phyloP scores from a whole-genome alignment of 129 eudicot species.

The Solidago caesia region DNA sequence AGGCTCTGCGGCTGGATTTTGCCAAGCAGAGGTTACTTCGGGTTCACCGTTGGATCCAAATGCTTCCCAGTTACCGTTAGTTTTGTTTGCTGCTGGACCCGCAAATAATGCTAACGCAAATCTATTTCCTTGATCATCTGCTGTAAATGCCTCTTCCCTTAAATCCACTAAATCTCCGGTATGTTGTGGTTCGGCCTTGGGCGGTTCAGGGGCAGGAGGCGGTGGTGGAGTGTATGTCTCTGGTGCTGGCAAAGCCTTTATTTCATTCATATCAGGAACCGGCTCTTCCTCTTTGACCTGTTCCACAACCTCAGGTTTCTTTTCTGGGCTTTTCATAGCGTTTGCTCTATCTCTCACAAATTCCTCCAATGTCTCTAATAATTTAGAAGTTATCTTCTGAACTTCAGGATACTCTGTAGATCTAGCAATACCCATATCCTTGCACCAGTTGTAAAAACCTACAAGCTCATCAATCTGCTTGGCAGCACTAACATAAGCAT shows the following conservation, averaged over 20 bases:
- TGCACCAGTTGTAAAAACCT: slow-evolving; percentile 39
- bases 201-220: slow-evolving; percentile 51
- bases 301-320: slow-evolving; percentile 47
- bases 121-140: slow-evolving; percentile 81
- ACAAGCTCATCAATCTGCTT: slow-evolving; percentile 35
- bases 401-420: slow-evolving; percentile 37
- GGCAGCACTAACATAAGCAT: slow-evolving; percentile 45
- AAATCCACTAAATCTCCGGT: slow-evolving; percentile 59
- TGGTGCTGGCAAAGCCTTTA: slow-evolving; percentile 76
- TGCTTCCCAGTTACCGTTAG: slow-evolving; percentile 67
- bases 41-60: slow-evolving; percentile 55
- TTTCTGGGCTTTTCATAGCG: slow-evolving; percentile 52
- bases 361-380: slow-evolving; percentile 34
- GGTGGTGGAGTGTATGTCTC: slow-evolving; percentile 56
- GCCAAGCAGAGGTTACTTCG: slow-evolving; percentile 85
- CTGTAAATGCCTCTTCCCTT: slow-evolving; percentile 60
- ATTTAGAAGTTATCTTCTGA: slow-evolving; percentile 34
- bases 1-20: slow-evolving; percentile 75
- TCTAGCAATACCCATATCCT: slow-evolving; percentile 38
- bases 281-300: slow-evolving; percentile 57
- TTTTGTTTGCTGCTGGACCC: slow-evolving; percentile 52
- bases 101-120: slow-evolving; percentile 74
- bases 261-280: slow-evolving; percentile 67
- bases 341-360: slow-evolving; percentile 46
- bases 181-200: slow-evolving; percentile 43